A percentile compares a stretch with the other conserved stretches of the same genome.
Conservation (phyloP, 805 yeast genomes). For the Zygosaccharomyces lentus region DNA sequence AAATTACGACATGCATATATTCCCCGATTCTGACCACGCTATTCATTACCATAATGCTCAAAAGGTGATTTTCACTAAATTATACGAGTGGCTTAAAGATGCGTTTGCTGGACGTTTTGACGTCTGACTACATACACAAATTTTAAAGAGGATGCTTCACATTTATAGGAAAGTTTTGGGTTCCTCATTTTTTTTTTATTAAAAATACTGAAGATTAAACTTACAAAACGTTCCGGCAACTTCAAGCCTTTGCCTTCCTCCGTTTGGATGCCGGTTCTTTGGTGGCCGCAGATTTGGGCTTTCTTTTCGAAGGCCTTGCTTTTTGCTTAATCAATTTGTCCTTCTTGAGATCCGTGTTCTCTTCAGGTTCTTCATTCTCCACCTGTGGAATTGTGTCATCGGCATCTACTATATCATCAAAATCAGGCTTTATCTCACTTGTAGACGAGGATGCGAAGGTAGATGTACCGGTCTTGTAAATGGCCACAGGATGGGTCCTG, state of each 20-base stretch:
- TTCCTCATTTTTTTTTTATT: no score
- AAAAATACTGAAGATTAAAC: background rate
- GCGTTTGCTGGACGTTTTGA: conserved; percentile 47
- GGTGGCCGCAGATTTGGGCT: conserved; percentile 16
- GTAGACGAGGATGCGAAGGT: conserved; percentile 30
- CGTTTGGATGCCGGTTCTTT: conserved; percentile 19
- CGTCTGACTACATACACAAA: background rate
- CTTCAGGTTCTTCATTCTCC: conserved; percentile 29
- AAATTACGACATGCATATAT: conserved; percentile 80
- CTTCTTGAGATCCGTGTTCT: conserved; percentile 35
- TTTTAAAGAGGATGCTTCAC: background rate
- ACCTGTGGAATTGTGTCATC: conserved; percentile 30
- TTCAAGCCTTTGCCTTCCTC: conserved; percentile 20
- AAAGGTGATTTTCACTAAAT: conserved; percentile 62
- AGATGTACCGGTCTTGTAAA: conserved; percentile 66
- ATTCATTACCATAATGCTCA: conserved; percentile 78
- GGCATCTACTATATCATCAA: conserved; percentile 37
- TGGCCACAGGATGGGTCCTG: conserved; percentile 76
- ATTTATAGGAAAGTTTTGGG: background rate
- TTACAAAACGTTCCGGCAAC: background rate
- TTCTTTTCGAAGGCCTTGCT: conserved; percentile 29
- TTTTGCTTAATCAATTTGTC: conserved; percentile 36
- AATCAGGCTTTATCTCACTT: conserved; percentile 30
- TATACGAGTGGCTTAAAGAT: conserved; percentile 61
- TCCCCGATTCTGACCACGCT: conserved; percentile 90